These are phyloP conservation scores for Trametes meyenii DNA, from an alignment of 768 basidiomycete genomes.

Conservation along the genomic window DNA sequence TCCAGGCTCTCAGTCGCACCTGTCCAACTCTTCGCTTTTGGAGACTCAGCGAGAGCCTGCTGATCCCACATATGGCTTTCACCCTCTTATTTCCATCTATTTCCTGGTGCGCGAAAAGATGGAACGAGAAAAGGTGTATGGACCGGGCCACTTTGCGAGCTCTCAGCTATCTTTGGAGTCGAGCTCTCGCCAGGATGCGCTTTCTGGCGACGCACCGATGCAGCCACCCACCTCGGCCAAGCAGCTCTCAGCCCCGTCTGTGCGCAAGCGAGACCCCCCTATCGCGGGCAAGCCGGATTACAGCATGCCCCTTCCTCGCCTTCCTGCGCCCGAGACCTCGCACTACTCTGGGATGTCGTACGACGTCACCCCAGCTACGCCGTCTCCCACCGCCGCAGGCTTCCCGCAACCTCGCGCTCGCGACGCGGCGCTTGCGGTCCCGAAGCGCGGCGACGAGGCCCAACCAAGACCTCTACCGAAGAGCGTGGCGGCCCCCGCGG, in stretches of 20 bases:
- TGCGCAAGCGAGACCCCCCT: slow-evolving; percentile 42
- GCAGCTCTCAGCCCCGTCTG: slow-evolving; percentile 35
- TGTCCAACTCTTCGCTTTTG: slow-evolving; percentile 48
- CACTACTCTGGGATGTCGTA: slow-evolving; percentile 86
- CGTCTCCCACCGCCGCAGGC: slow-evolving; percentile 54
- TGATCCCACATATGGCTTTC: slow-evolving; percentile 93
- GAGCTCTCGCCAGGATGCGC: slow-evolving; percentile 25
- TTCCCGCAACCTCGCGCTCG: slow-evolving; percentile 69
- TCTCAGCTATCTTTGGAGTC: slow-evolving; percentile 74
- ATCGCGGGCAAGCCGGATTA: slow-evolving; percentile 61
- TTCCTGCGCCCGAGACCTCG: slow-evolving; percentile 79
- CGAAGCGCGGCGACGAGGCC: slow-evolving; percentile 37
- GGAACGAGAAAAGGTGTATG: slow-evolving; percentile 92
- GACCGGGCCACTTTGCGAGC: slow-evolving; percentile 90
- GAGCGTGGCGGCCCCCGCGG: slow-evolving; percentile 17
- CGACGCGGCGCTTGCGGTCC: slow-evolving; percentile 55
- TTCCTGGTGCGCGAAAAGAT: slow-evolving; percentile 95
- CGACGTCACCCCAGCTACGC: slow-evolving; percentile 52
- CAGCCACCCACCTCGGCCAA: slow-evolving; percentile 29
- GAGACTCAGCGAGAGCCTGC: slow-evolving; percentile 53
- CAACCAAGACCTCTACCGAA: slow-evolving; percentile 27
- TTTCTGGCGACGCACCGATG: slow-evolving; percentile 26
- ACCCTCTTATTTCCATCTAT: slow-evolving; percentile 95
- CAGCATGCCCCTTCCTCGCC: slow-evolving; percentile 78
- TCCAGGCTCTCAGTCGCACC: slow-evolving; percentile 58